Evolutionary conservation across 2,329 filamentous ascomycete species (phyloP), one percentile per base, ranked within the genome.

Genomic region (Ophiocordyceps robertsii): DNA sequence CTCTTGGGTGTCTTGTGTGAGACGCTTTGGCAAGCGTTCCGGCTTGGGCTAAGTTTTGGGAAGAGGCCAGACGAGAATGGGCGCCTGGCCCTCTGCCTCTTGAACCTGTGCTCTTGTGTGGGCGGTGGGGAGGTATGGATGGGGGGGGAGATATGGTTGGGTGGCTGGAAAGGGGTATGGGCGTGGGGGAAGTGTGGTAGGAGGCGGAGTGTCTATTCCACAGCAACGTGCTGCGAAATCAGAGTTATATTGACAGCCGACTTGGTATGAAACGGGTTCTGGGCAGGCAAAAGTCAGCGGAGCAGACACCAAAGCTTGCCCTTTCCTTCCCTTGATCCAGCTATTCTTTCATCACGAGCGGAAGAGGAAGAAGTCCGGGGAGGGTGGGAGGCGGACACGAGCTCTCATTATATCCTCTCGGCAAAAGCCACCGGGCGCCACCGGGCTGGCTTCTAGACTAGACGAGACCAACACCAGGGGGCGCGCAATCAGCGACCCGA

Each of bases 1-100:
- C 46, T 44, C 29, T 44, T 29, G 16, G 43, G 41, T 42, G 53
- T 44, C 17, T 47, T 41, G 32, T 50, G n/a, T 19, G 19, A 19
- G 19, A 19, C 19, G 19, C 19, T 19, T 19, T 19, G 19, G 19
- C 19, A 19, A 19, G 19, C 19, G 19, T 19, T 19, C 19, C 4
- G 19, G 19, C 19, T 19, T 19, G 19, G 19, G 19, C 19, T 11
- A 14, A 19, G 14, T 10, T 17, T 16, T 29, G 32, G 10, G 16
- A 30, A 13, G 38, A n/a, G 17, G 21, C 2, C 6, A 30, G 27
- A 36, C 33, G 30, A 32, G 12, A 32, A 31, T 40, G 42, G 42
- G 38, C 33, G 42, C 36, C 42, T 40, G 17, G 29, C 16, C 8
- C 33, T 24, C n/a, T 27, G 17, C 10, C 14, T 24, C 24, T 27